Conservation (phyloP, 257 asterid genomes). For the Fraxinus quadrangulata region DNA sequence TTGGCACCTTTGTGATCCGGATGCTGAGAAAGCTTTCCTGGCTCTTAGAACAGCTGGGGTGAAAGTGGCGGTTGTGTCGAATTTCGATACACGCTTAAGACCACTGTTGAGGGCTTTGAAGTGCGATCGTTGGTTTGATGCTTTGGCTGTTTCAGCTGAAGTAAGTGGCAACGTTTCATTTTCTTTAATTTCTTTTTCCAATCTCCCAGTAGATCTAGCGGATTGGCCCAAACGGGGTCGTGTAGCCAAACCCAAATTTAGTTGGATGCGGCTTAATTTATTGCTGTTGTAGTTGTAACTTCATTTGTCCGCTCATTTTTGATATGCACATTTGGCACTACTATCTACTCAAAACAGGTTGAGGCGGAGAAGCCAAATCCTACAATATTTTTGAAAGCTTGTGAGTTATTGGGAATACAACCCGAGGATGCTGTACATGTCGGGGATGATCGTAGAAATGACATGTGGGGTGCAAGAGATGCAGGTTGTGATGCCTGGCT, state of each 20-base stretch:
- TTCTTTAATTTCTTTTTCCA: not conserved
- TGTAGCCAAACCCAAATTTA: not conserved
- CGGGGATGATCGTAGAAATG: slow-evolving; percentile 97
- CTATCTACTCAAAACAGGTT: slow-evolving; percentile 54
- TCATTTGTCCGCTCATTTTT: not conserved
- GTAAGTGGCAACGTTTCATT: slow-evolving; percentile 39
- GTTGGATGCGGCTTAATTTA: not conserved
- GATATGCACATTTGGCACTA: not conserved
- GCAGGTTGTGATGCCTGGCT: slow-evolving; percentile 99
- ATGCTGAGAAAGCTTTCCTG: slow-evolving; percentile 76
- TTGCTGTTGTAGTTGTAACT: not conserved
- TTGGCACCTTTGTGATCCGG: slow-evolving; percentile 95
- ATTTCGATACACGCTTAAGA: slow-evolving; percentile 87
- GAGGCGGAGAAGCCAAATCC: slow-evolving; percentile 99
- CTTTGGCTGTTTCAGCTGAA: slow-evolving; percentile 96
- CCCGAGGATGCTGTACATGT: slow-evolving; percentile 97
- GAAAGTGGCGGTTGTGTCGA: slow-evolving; percentile 86
- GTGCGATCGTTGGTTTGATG: slow-evolving; percentile 98
- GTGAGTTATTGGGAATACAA: slow-evolving; percentile 81
- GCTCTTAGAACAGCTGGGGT: slow-evolving; percentile 84
- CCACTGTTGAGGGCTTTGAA: slow-evolving; percentile 83
- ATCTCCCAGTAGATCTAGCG: not conserved
- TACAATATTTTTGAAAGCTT: slow-evolving; percentile 87
- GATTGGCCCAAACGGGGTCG: not conserved
- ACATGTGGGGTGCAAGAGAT: slow-evolving; percentile 97